Percentiles rank a stretch among this genome's conserved stretches.
These are phyloP conservation scores for Bertia moriformis DNA, from an alignment of 2,329 filamentous ascomycete genomes.

Conservation along the genomic window DNA sequence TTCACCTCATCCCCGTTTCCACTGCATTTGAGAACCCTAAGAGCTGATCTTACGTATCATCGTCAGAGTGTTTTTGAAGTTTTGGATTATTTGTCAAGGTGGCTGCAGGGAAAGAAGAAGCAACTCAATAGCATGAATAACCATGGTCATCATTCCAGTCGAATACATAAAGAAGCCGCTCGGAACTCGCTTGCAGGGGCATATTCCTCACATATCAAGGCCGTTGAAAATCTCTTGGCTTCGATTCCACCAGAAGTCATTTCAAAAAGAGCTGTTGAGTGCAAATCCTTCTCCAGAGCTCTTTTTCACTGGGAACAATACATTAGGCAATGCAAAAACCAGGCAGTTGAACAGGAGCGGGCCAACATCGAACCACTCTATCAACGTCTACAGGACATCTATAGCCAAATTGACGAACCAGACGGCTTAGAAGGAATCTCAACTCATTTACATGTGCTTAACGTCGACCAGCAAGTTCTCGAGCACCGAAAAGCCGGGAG, in stretches of 20 bases:
- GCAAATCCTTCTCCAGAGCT: slow-evolving; percentile 51
- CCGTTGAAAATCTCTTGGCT: slow-evolving; percentile 40
- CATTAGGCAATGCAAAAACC: slow-evolving; percentile 32
- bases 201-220: slow-evolving; percentile 9
- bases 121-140: background rate
- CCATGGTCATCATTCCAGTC: background rate
- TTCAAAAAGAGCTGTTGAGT: slow-evolving; percentile 49
- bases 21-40: background rate
- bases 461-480: slow-evolving; percentile 52
- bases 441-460: slow-evolving; percentile 44
- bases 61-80: slow-evolving; percentile 45
- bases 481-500: slow-evolving; percentile 52
- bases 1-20: background rate
- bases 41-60: background rate
- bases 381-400: slow-evolving; percentile 50
- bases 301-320: slow-evolving; percentile 60
- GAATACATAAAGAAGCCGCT: background rate
- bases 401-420: slow-evolving; percentile 57
- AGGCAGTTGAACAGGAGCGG: slow-evolving; percentile 16
- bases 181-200: background rate
- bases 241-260: slow-evolving; percentile 52
- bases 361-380: slow-evolving; percentile 26
- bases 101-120: slow-evolving; percentile 47
- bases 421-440: slow-evolving; percentile 59
- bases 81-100: slow-evolving; percentile 51